Evolutionary conservation across 768 basidiomycete species (phyloP), one percentile per base, ranked within the genome.

Genomic region (Exsudoporus frostii): DNA sequence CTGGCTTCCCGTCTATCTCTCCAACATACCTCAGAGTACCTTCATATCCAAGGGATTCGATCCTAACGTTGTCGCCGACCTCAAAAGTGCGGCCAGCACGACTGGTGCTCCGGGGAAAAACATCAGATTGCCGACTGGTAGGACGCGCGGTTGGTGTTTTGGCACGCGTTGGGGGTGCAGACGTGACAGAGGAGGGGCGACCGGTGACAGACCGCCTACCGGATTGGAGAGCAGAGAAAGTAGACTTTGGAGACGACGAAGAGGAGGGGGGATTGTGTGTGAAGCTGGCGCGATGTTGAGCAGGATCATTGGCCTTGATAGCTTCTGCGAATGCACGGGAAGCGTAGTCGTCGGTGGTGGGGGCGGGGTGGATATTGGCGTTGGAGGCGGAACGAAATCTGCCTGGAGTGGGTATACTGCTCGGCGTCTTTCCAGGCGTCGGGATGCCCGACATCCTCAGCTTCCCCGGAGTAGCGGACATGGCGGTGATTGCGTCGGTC

Each of bases 21-120:
- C 96, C 96, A 17, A 95, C 56, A 70, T 84, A 98, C 55, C 83
- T 74, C 40, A 98, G 71, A 9, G 75, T 79, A 17, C 96, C 96
- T 66, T 97, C 94, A 67, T 88, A 88, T 0, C 93, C 93, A 41
- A 92, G 78, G 10, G 87, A 90, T 62, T 93, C 92, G 40, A 97
- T 88, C 58, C 89, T 76, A 34, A 98, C 94, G 60, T 78, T 82
- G 62, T 94, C 91, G 3, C 91, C 94, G 5, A 88, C 74, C 9
- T 86, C 82, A 53, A 87, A 88, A 3, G 71, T 50, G 57, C 74
- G 71, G 7, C 71, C 72, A 10, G 74, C 62, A 48, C 82, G 75
- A 59, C 77, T 77, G 17, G 74, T 62, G 58, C 73, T 74, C 57
- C 80, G 79, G 17, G 67, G 60, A 58, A 78, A 75, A 4, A 72